Evolutionary conservation across 352 stramenopile genomes (phyloP).

Genomic region (Phytophthora hibernalis): DNA sequence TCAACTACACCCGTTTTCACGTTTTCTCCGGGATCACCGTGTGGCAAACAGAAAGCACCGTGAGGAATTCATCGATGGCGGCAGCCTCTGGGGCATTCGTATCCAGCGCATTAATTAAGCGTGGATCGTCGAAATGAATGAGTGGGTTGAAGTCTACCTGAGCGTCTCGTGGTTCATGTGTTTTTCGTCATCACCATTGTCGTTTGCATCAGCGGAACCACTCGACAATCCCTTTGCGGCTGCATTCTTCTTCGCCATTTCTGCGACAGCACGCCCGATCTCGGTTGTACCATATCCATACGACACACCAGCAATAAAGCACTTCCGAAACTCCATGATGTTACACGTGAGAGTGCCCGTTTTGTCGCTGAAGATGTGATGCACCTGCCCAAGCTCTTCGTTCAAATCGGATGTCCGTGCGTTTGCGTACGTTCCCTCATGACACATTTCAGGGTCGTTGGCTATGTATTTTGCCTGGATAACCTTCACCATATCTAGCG

Average conservation of each 20-base stretch:
- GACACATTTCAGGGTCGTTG: conserved; percentile 75
- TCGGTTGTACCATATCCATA: conserved; percentile 89
- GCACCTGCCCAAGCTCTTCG: conserved; percentile 94
- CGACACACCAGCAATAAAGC: conserved; percentile 79
- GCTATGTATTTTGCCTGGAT: conserved; percentile 79
- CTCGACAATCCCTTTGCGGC: conserved; percentile 10
- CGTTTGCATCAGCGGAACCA: conserved; percentile 1
- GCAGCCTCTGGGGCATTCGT: conserved; percentile 24
- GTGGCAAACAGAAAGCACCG: conserved; percentile 75
- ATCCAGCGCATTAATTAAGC: conserved; percentile 56
- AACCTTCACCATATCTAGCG: conserved; percentile 94
- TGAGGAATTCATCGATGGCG: conserved; percentile 75
- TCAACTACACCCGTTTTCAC: conserved; percentile 50
- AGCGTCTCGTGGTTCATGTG: conserved; percentile 51
- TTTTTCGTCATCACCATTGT: conserved; percentile 12
- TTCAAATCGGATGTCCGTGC: conserved; percentile 92
- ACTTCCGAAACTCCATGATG: conserved; percentile 97
- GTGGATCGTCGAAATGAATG: conserved; percentile 80
- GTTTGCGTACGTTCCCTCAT: conserved; percentile 86
- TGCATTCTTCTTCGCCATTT: conserved; percentile 47
- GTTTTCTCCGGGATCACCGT: conserved; percentile 79
- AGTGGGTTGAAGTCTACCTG: conserved; percentile 68
- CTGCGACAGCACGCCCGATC: conserved; percentile 69
- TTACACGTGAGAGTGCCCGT: conserved; percentile 99
- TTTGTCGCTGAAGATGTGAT: conserved; percentile 99